Base-by-base conservation (phyloP, 331 rosid genomes). In the Rhamnella rubrinervis region DNA sequence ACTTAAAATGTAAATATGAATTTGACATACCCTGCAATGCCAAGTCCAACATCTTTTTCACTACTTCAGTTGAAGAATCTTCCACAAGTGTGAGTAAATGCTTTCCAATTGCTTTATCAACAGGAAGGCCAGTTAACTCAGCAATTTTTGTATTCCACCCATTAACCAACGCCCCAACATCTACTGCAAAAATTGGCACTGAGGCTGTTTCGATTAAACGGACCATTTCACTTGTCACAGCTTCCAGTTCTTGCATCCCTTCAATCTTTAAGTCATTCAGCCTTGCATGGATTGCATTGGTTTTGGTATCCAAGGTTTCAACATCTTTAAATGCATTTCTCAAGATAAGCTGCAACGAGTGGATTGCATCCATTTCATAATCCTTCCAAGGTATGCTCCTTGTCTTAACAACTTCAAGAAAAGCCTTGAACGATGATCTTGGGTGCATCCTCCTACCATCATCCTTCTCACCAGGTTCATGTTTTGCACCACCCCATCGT, bases 401-500 rank as follows among this genome's bases (percentile, higher is more conserved):
- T 47, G 88, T 52, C 77, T 79, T 89, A 71, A 89, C 97, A 60
- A 95, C 99, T 74, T 95, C 92, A 71, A 95, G 97, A 83, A 95
- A 95, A 77, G 99, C 99, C 78, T 89, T 91, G 81, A 95, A 95
- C 18, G 99, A 95, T 20, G 99, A 91, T 74, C 99, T 83, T 21
- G 99, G 99, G 82, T 95, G 97, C 99, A 95, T 91, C 85, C 61
- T 95, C 70, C 79, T 81, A 51, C 86, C 78, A 63, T 89, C 89
- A 66, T 91, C 99, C 77, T 67, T 82, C 72, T 95, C 93, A 74
- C 93, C 90, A 40, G 82, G 81, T 38, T 86, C 93, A 75, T 95
- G 97, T 85, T 91, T 95, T 19, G 97, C 99, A 72, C 98, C 98
- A 74, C 95, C 97, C 98, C 98, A 93, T 70, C 88, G 85, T 59